phyloP scores from a whole-genome alignment of 2,329 filamentous ascomycete species.

The Colletotrichum sp. region DNA sequence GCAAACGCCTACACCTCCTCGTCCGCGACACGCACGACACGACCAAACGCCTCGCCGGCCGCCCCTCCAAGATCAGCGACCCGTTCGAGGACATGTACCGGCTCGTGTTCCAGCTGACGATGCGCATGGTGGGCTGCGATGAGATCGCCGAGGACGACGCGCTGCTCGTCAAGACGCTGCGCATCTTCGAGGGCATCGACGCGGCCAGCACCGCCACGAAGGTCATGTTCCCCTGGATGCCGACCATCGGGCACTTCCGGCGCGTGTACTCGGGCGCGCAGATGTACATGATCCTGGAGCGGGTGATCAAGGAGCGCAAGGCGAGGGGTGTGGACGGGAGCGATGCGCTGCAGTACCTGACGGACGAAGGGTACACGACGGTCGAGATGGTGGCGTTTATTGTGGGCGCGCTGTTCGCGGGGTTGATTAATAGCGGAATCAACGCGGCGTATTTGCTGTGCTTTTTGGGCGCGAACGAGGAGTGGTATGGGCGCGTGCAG shows the following conservation, averaged over 20 bases:
- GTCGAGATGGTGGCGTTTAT: constrained; percentile 52
- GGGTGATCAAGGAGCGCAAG: constrained; percentile 50
- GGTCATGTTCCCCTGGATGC: constrained; percentile 60
- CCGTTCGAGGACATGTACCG: constrained; percentile 60
- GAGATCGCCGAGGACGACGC: constrained; percentile 55
- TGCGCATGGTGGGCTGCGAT: constrained; percentile 57
- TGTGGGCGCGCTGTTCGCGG: constrained; percentile 59
- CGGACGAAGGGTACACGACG: constrained; percentile 55
- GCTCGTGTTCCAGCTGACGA: constrained; percentile 61
- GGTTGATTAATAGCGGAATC: constrained; percentile 61
- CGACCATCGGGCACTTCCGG: constrained; percentile 45
- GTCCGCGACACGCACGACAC: constrained; percentile 44
- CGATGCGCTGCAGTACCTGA: constrained; percentile 58
- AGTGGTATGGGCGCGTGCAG: constrained; percentile 50
- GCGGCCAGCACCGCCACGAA: constrained; percentile 41
- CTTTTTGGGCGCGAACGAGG: constrained; percentile 50
- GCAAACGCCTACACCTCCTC: constrained; percentile 43
- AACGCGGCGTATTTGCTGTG: constrained; percentile 59
- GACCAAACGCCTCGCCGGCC: constrained; percentile 38
- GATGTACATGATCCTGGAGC: constrained; percentile 54
- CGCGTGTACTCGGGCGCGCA: constrained; percentile 49
- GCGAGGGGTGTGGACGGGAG: constrained; percentile 44
- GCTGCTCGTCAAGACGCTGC: constrained; percentile 46
- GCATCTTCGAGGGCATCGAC: constrained; percentile 53
- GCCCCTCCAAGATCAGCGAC: constrained; percentile 40